Conservation (phyloP, 2,329 filamentous ascomycete genomes). For the Xylariaceae sp. region DNA sequence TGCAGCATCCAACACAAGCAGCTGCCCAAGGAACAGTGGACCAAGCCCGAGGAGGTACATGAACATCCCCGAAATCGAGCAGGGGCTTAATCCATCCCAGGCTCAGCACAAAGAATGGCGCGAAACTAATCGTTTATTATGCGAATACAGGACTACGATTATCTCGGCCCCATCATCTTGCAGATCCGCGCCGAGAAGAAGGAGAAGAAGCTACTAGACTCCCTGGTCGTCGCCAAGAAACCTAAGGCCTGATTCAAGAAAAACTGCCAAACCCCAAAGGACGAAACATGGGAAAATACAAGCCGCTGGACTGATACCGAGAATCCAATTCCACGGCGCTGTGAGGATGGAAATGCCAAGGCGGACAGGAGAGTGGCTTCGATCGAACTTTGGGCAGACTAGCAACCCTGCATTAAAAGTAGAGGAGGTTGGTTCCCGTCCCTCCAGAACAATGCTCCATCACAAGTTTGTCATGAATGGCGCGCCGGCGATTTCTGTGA, state of each 20-base stretch:
- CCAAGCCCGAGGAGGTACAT: constrained; percentile 51
- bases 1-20: constrained; percentile 60
- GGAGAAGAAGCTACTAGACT: constrained; percentile 48
- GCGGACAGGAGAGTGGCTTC: background rate
- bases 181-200: constrained; percentile 44
- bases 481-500: background rate
- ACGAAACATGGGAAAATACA: background rate
- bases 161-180: constrained; percentile 51
- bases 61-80: background rate
- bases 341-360: background rate
- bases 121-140: constrained; percentile 4
- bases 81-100: background rate
- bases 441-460: no score
- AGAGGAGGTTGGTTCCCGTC: constrained; percentile 16
- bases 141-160: constrained; percentile 45
- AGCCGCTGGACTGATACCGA: constrained; percentile 1
- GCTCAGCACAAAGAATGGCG: background rate
- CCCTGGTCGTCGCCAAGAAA: constrained; percentile 32
- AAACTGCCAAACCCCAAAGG: no score
- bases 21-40: constrained; percentile 59
- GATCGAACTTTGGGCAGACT: constrained; percentile 23
- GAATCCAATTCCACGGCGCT: background rate
- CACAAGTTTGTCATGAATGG: background rate
- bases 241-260: constrained; percentile 17
- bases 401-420: constrained; percentile 22